A percentile compares a stretch with the other conserved stretches of the same genome.
phyloP scores from a whole-genome alignment of 2,329 filamentous ascomycete species.

The Claviceps sorghi region DNA sequence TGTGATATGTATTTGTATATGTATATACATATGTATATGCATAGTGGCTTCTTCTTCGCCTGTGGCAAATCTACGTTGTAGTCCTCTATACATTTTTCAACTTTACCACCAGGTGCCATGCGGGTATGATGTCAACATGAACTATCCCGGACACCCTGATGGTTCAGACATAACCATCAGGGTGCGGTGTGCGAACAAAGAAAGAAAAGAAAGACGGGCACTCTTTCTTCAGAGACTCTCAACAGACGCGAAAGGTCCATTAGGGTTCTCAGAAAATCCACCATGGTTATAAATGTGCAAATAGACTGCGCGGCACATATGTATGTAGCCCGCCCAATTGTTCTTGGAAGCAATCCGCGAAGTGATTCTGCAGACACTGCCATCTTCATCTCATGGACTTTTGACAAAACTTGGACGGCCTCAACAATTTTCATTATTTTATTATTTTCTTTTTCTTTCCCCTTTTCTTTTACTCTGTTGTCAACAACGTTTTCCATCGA shows the following conservation, averaged over 20 bases:
- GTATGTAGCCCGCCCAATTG: background rate
- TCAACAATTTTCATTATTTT: too few relatives aligned
- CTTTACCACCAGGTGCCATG: background rate
- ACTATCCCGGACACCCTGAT: slow-evolving; percentile 3
- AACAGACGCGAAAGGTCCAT: background rate
- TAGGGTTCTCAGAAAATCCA: background rate
- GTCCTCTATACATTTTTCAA: background rate
- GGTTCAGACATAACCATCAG: slow-evolving; percentile 4
- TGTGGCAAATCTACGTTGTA: background rate
- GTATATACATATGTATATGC: too few relatives aligned
- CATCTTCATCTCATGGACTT: background rate
- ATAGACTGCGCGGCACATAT: background rate
- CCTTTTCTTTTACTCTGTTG: background rate
- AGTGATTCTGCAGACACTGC: background rate
- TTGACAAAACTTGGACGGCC: background rate
- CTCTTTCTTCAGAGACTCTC: background rate
- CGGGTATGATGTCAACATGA: background rate
- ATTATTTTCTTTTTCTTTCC: too few relatives aligned
- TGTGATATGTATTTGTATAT: too few relatives aligned
- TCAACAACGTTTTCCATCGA: background rate
- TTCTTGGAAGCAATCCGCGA: background rate
- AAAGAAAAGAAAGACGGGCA: background rate
- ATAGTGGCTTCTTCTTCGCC: background rate
- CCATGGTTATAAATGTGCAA: background rate
- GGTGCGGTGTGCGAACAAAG: slow-evolving; percentile 3